A percentile compares a stretch with the other conserved stretches of the same genome.
phyloP scores from a whole-genome alignment of 305 asterid species.

The Fraxinus latifolia region DNA sequence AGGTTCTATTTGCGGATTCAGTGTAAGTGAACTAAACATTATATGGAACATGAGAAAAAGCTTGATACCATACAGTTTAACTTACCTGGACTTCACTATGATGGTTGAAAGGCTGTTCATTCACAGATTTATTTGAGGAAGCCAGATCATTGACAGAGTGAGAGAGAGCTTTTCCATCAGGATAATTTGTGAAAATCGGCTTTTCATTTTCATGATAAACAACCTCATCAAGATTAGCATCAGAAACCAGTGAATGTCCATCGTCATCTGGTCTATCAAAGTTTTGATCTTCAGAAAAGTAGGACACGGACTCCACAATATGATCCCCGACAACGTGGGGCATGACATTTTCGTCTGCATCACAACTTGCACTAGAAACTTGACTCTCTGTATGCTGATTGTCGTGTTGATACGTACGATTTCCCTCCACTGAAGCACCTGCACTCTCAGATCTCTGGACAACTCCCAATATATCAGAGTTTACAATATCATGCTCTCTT shows the following conservation, averaged over 20 bases:
- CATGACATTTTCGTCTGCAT: slow-evolving; percentile 7
- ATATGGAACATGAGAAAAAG: neutral
- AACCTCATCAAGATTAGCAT: slow-evolving; percentile 30
- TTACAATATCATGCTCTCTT: slow-evolving; percentile 17
- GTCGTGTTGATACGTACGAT: slow-evolving; percentile 10
- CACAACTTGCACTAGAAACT: slow-evolving; percentile 19
- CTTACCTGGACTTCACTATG: slow-evolving; percentile 48
- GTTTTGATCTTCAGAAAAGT: slow-evolving; percentile 21
- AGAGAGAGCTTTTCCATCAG: slow-evolving; percentile 36
- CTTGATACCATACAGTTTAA: slow-evolving; percentile 2
- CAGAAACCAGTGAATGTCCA: slow-evolving; percentile 23
- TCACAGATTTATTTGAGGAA: slow-evolving; percentile 31
- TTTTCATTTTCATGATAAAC: slow-evolving; percentile 33
- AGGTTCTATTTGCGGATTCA: neutral
- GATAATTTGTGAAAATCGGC: slow-evolving; percentile 31
- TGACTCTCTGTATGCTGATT: slow-evolving; percentile 21
- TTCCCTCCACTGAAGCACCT: slow-evolving; percentile 21
- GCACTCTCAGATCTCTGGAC: slow-evolving; percentile 18
- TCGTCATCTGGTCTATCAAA: slow-evolving; percentile 18
- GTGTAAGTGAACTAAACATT: slow-evolving; percentile 4
- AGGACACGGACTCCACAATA: neutral
- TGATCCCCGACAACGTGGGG: slow-evolving; percentile 5
- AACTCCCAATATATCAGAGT: slow-evolving; percentile 21
- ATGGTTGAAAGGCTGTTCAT: slow-evolving; percentile 36
- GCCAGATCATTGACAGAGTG: slow-evolving; percentile 38